Evolutionary conservation across 2,329 filamentous ascomycete genomes (phyloP), one percentile per base, ranked within the genome.

Genomic region (Monosporascus sp.): DNA sequence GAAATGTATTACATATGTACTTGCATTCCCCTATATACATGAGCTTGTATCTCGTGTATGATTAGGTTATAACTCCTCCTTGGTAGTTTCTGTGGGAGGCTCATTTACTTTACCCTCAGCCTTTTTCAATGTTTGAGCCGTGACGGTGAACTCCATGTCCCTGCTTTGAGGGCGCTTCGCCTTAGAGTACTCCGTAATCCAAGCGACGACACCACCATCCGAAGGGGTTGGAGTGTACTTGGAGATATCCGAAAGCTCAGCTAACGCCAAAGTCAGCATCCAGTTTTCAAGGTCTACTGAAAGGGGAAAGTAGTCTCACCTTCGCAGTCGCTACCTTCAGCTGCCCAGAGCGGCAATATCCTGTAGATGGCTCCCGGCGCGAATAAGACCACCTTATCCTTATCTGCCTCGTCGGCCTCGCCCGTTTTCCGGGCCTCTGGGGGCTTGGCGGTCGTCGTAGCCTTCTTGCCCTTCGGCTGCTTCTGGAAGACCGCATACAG

Each of bases 361-460:
- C 74, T 70, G 53, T 81, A 80, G 9, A 81, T 59, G 9, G 78
- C 78, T 0, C 78, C 78, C 0, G 78, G 78, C 18, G 78, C 77
- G 62, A 81, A 81, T 31, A 80, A 71, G n/a, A 74, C 74, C 2
- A 77, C 63, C 48, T 68, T 48, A 20, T 51, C 37, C 1, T 51
- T 45, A 26, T 52, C 38, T n/a, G 8, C 35, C 15, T 26, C 17
- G 20, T 40, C 43, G 24, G 38, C 38, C 38, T 50, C 50, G 15
- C 41, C 45, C 53, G 63, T 66, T 49, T 69, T 58, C 22, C 43
- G 43, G 43, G 24, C 7, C 24, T 45, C 43, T 15, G 43, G 43
- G 17, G 43, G 43, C 48, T 65, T 58, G 53, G 59, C 67, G 53
- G 55, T 69, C 51, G 48, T 65, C 57, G 55, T 66, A 51, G 55